Base-by-base conservation (phyloP, 2,329 filamentous ascomycete genomes). In the Leptographium wingfieldii region DNA sequence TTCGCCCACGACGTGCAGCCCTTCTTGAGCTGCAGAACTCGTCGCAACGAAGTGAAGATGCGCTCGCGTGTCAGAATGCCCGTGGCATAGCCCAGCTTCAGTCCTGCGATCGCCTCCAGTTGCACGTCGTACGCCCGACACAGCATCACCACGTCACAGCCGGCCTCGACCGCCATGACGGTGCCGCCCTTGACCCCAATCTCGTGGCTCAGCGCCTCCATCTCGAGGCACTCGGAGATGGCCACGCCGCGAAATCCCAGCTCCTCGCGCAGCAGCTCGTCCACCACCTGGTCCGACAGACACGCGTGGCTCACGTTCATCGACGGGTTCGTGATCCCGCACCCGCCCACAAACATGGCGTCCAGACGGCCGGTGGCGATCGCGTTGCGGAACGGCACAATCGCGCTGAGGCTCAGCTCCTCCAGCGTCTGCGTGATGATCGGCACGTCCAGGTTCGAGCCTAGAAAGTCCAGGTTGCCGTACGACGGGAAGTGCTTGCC, bases 401-500 rank as follows among this genome's bases (percentile, higher is more conserved):
- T 76, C 33, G 92, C 92, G 67, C 87, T 95, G n/a, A 96, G 76
- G 64, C 90, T 95, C 53, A 97, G 77, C 68, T 96, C 92, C 69
- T 96, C 92, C 14, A 96, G 74, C 0, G 92, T 95, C 70, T 97
- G 92, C 0, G 91, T 96, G 66, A 97, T 96, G 63, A 95, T 94
- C 16, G 92, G 92, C 35, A 97, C 91, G 67, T 96, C 92, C 29
- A 95, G 76, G 55, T 89, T 92, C 5, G 91, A 95, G 14, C 91
- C 92, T 2, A 95, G 81, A 67, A 96, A 96, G 70, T 96, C 92
- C 22, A 97, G 77, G 67, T 96, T 96, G 38, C 92, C 92, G 68
- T 96, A 97, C 0, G 91, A 96, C 3, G 92, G 92, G 66, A 97
- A 96, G 71, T 97, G 92, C 71, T 97, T 97, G 60, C 92, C 92